A percentile compares a stretch with the other conserved stretches of the same genome.
These are phyloP conservation scores for Suhomyces wounanorum DNA, from an alignment of 1,139 yeast genomes.

Conservation along the genomic window DNA sequence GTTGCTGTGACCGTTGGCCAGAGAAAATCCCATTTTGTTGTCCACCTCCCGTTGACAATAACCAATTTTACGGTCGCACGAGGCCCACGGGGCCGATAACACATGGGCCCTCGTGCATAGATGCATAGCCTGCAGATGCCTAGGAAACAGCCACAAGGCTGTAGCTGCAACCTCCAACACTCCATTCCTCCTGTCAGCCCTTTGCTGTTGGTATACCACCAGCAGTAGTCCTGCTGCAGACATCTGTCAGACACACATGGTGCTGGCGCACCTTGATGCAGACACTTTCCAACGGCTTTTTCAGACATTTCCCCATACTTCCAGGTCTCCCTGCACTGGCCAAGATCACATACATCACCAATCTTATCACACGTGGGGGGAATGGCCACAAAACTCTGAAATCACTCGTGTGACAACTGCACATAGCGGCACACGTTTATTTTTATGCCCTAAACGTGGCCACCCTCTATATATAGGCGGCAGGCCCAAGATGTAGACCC, in stretches of 20 bases:
- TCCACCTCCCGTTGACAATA: not conserved
- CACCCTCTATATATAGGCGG: slow-evolving; percentile 3
- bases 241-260: slow-evolving; percentile 3
- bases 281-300: not conserved
- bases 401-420: slow-evolving; percentile 6
- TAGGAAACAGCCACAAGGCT: not conserved
- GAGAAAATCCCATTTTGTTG: not conserved
- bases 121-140: not conserved
- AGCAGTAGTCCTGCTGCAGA: not conserved
- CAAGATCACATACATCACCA: not conserved
- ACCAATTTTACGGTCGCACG: slow-evolving; percentile 8
- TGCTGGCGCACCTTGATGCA: not conserved
- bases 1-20: too few relatives aligned
- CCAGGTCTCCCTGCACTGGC: too few relatives aligned
- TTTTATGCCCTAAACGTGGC: slow-evolving; percentile 6
- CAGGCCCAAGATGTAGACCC: not conserved
- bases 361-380: slow-evolving; percentile 6
- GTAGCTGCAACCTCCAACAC: not conserved
- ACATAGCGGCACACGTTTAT: slow-evolving; percentile 5
- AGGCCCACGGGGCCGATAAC: slow-evolving; percentile 7
- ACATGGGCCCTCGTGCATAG: slow-evolving; percentile 3
- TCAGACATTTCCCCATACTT: not conserved
- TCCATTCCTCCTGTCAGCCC: too few relatives aligned
- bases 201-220: too few relatives aligned
- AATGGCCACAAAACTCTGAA: not conserved